phyloP scores from a whole-genome alignment of 176 grass and related monocot species.

The Pharus latifolius region DNA sequence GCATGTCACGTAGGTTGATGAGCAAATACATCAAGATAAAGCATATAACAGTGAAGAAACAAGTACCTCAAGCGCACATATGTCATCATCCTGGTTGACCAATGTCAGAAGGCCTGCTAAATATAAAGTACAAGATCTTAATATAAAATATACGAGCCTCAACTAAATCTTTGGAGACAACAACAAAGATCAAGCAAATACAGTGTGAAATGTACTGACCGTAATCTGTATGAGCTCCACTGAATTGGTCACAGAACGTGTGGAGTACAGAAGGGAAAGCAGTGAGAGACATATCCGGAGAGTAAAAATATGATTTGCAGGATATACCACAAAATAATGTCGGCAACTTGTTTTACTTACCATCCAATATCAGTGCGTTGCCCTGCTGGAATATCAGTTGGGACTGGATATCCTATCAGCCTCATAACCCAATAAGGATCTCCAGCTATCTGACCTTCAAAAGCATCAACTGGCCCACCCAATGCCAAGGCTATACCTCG shows the following conservation, averaged over 20 bases:
- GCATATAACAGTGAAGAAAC: neutral
- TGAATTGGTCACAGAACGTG: slow-evolving; percentile 30
- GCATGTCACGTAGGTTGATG: neutral
- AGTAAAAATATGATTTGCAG: neutral
- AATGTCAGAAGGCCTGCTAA: slow-evolving; percentile 71
- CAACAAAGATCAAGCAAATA: neutral
- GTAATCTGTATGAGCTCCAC: slow-evolving; percentile 95
- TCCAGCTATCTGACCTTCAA: slow-evolving; percentile 52
- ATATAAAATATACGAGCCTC: neutral
- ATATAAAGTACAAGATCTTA: neutral
- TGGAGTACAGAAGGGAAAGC: neutral
- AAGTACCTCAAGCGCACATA: slow-evolving; percentile 85
- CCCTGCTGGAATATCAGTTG: slow-evolving; percentile 62
- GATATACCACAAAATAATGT: neutral
- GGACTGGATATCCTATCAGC: slow-evolving; percentile 80
- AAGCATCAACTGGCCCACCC: slow-evolving; percentile 54
- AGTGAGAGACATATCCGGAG: slow-evolving; percentile 10
- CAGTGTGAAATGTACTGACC: slow-evolving; percentile 37
- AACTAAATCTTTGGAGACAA: neutral
- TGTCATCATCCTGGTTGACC: slow-evolving; percentile 87
- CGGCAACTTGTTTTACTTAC: slow-evolving; percentile 18
- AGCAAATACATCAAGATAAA: neutral
- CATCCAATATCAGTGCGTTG: slow-evolving; percentile 71
- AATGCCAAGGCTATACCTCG: slow-evolving; percentile 83
- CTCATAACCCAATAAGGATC: slow-evolving; percentile 79